Percentiles rank a stretch among this genome's conserved stretches.
Conservation (phyloP, 306 rosid genomes). For the Myrica gale region DNA sequence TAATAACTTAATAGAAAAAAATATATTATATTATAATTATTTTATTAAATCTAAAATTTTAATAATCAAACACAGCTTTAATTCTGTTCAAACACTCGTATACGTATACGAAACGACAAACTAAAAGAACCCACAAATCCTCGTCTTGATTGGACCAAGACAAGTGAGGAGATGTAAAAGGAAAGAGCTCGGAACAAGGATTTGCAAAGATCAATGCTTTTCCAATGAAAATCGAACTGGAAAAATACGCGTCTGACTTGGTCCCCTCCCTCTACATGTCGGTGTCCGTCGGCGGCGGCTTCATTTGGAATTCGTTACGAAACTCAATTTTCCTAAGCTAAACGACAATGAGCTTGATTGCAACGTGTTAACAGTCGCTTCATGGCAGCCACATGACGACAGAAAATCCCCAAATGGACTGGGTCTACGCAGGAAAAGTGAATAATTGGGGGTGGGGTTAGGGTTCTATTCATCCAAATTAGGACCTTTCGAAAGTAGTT, state of each 20-base stretch:
- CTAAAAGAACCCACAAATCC: background rate
- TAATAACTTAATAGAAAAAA: too few relatives aligned
- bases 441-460: too few relatives aligned
- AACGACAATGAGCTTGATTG: background rate
- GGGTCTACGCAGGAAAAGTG: too few relatives aligned
- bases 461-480: too few relatives aligned
- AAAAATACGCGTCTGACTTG: slow-evolving; percentile 14
- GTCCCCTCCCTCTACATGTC: too few relatives aligned
- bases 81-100: too few relatives aligned
- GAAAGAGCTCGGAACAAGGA: background rate
- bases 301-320: background rate
- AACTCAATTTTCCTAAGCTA: too few relatives aligned
- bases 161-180: background rate
- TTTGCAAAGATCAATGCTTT: background rate
- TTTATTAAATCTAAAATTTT: too few relatives aligned
- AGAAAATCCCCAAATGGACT: background rate
- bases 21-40: too few relatives aligned
- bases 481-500: too few relatives aligned
- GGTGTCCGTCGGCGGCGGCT: background rate
- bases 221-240: too few relatives aligned
- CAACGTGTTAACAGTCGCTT: background rate
- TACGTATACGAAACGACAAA: background rate
- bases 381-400: background rate
- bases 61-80: too few relatives aligned
- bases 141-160: background rate